Conservation (phyloP, 1,139 yeast species). For the Sugiyamaella sp. region DNA sequence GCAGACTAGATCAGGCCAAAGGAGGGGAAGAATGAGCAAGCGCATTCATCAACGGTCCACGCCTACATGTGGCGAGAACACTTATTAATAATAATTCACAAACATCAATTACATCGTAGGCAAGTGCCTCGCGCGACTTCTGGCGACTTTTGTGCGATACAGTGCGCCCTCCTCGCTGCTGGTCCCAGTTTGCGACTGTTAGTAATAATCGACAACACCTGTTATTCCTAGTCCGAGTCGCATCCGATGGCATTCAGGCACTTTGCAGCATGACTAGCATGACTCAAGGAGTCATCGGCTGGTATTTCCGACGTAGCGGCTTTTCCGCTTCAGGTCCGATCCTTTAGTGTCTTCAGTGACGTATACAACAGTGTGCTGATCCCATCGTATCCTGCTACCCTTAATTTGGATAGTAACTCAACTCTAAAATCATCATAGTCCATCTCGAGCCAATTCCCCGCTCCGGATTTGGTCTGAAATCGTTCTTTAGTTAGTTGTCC, state of each 20-base stretch:
- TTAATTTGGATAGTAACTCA: constrained; percentile 25
- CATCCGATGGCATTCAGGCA: too few species aligned
- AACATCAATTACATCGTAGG: too few species aligned
- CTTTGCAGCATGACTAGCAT: not conserved
- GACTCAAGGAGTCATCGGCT: not conserved
- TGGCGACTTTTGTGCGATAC: too few species aligned
- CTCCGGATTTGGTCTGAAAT: constrained; percentile 13
- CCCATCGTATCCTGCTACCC: constrained; percentile 28
- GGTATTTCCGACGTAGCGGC: not conserved
- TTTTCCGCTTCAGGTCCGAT: not conserved
- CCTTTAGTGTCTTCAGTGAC: constrained; percentile 27
- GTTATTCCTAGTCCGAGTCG: constrained; percentile 2
- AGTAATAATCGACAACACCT: not conserved
- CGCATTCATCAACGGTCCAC: too few species aligned
- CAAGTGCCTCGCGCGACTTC: too few species aligned
- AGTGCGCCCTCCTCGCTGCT: too few species aligned
- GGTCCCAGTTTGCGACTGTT: too few species aligned
- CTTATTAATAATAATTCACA: too few species aligned
- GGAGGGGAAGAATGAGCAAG: too few species aligned
- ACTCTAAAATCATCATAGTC: constrained; percentile 29
- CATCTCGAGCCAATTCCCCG: constrained; percentile 26
- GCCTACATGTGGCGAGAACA: too few species aligned
- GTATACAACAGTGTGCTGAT: constrained; percentile 23
- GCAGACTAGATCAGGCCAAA: too few species aligned
- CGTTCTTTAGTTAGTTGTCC: constrained; percentile 45